Evolutionary conservation across 805 yeast genomes (phyloP).

Genomic region (Saccharomycopsis vini): DNA sequence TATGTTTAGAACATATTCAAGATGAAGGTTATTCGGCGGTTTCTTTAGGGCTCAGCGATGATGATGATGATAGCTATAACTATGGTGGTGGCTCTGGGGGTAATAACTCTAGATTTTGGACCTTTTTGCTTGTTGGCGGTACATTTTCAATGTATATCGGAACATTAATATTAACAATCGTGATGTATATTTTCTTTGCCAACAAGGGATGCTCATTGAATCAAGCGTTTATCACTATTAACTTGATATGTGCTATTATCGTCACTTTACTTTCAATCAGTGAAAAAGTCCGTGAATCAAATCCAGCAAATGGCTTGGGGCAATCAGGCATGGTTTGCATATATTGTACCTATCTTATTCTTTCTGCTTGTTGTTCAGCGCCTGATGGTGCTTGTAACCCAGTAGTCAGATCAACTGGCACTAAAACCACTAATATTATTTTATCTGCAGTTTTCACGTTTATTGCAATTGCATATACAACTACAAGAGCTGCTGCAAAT

Average conservation of each 20-base stretch:
- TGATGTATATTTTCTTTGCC: conserved; percentile 81
- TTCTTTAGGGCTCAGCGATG: conserved; percentile 24
- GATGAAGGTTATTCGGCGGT: conserved; percentile 51
- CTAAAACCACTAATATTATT: conserved; percentile 80
- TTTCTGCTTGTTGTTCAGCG: conserved; percentile 91
- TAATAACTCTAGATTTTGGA: conserved; percentile 63
- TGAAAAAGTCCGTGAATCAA: conserved; percentile 80
- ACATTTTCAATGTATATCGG: conserved; percentile 78
- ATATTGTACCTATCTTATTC: conserved; percentile 82
- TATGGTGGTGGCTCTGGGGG: neutral
- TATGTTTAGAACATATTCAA: conserved; percentile 84
- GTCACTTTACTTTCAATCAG: conserved; percentile 67
- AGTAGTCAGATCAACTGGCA: conserved; percentile 76
- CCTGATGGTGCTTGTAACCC: conserved; percentile 98
- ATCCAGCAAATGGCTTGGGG: conserved; percentile 93
- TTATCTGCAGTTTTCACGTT: conserved; percentile 91
- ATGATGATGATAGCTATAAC: conserved; percentile 22
- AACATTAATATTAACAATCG: conserved; percentile 58
- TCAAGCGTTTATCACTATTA: conserved; percentile 75
- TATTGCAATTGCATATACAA: conserved; percentile 91
- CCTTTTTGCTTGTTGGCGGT: conserved; percentile 72
- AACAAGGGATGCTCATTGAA: conserved; percentile 79
- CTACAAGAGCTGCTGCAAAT: conserved; percentile 91
- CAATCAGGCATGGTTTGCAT: conserved; percentile 93
- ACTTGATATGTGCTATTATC: conserved; percentile 53